Evolutionary conservation across 768 basidiomycete genomes (phyloP).

Genomic region (Xerocomus potaroensis): DNA sequence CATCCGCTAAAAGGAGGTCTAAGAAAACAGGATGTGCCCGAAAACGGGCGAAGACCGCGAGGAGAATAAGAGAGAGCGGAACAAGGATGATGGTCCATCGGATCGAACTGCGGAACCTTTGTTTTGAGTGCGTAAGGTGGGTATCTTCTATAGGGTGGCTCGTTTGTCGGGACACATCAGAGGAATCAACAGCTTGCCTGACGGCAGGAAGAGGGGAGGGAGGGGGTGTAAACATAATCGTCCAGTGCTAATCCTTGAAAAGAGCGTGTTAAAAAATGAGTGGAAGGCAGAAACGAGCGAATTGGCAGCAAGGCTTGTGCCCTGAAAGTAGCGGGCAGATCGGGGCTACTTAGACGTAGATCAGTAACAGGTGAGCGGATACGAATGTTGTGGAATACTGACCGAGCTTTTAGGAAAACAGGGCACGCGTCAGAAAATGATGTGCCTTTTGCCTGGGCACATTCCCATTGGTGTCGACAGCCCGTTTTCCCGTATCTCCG

Average conservation of each 20-base stretch:
- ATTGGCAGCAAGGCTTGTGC: constrained; percentile 9
- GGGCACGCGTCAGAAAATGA: constrained; percentile 1
- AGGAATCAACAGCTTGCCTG: constrained; percentile 6
- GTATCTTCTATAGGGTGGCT: constrained; percentile 2
- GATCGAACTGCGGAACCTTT: constrained; percentile 36
- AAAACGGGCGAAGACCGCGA: constrained; percentile 52
- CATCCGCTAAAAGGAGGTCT: constrained; percentile 34
- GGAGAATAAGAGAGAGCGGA: constrained; percentile 50
- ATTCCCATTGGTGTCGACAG: constrained; percentile 10
- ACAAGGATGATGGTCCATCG: constrained; percentile 52
- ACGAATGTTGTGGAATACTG: neutral
- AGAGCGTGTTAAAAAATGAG: constrained; percentile 30
- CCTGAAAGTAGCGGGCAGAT: constrained; percentile 1
- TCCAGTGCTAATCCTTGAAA: constrained; percentile 11
- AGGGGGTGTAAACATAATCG: constrained; percentile 39
- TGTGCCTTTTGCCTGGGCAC: neutral
- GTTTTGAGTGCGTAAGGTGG: constrained; percentile 19
- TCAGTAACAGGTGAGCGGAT: constrained; percentile 5
- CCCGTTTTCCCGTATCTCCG: too few relatives aligned
- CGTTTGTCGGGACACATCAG: constrained; percentile 3
- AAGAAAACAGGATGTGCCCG: constrained; percentile 44
- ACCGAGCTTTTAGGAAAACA: constrained; percentile 10
- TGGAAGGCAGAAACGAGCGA: constrained; percentile 15
- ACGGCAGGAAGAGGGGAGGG: constrained; percentile 36
- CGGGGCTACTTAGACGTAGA: neutral